Conservation (phyloP, 495 filamentous ascomycete genomes). For the Paragyromitra xinjiangensis region DNA sequence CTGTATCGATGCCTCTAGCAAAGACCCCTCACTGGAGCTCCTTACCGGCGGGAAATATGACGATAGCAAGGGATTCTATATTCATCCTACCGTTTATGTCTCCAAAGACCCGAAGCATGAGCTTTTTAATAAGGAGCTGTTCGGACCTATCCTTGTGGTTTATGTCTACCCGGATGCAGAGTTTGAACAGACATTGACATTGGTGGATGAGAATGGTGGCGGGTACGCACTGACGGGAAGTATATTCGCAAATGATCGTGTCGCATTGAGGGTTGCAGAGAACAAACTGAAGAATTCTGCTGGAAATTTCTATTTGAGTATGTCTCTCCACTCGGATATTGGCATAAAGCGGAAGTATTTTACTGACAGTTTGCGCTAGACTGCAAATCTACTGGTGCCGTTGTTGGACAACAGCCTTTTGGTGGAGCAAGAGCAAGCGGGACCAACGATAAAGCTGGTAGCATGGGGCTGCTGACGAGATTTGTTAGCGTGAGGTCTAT, state of each 20-base stretch:
- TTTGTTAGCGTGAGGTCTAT: slow-evolving; percentile 86
- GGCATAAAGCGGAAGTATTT: neutral
- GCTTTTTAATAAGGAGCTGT: slow-evolving; percentile 76
- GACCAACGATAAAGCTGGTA: slow-evolving; percentile 92
- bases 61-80: slow-evolving; percentile 72
- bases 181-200: slow-evolving; percentile 66
- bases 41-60: slow-evolving; percentile 77
- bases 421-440: slow-evolving; percentile 85
- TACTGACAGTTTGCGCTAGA: slow-evolving; percentile 59
- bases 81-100: slow-evolving; percentile 77
- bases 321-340: slow-evolving; percentile 22
- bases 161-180: slow-evolving; percentile 80
- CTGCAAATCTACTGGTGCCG: slow-evolving; percentile 90
- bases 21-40: slow-evolving; percentile 69
- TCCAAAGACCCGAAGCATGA: slow-evolving; percentile 69
- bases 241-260: slow-evolving; percentile 77
- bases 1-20: slow-evolving; percentile 73
- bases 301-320: slow-evolving; percentile 88
- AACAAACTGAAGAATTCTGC: slow-evolving; percentile 78
- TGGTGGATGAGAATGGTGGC: slow-evolving; percentile 70
- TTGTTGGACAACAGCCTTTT: slow-evolving; percentile 92
- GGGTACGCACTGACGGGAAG: slow-evolving; percentile 83
- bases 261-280: slow-evolving; percentile 72
- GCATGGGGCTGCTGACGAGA: slow-evolving; percentile 73
- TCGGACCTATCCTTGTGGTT: slow-evolving; percentile 75